Evolutionary conservation across 1,284 basidiomycete genomes (phyloP), one percentile per base, ranked within the genome.

Genomic region (Leccinum pachyderme): DNA sequence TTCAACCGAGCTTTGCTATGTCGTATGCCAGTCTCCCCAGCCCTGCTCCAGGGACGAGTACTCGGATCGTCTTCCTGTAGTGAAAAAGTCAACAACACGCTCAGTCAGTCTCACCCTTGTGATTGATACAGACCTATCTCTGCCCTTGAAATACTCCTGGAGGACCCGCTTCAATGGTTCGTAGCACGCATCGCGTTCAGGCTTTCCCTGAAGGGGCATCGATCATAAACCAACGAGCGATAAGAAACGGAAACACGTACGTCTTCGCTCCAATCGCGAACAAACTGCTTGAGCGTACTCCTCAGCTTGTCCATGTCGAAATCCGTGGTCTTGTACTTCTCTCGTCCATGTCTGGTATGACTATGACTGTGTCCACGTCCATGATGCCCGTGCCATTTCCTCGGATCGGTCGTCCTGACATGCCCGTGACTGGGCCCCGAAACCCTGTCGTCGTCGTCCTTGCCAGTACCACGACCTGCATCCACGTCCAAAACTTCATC

Each of bases 251-350:
- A 53, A 33, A 47, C 24, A 63, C 69, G n/a, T 52, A 89, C 89
- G 76, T 92, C 86, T 59, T 77, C 80, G 54, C 89, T 90, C 94
- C 94, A 97, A 65, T 96, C 94, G 12, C 93, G 81, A 8, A 94
- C 93, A 53, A 95, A 87, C 62, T 95, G 93, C 65, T 95, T 92
- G 39, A 97, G 72, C 0, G 93, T 95, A 65, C 91, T 93, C 55
- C 92, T 77, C 27, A 97, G 75, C 66, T 95, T 95, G 71, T 96
- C 89, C 83, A 89, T 87, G 63, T 91, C 87, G 60, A 81, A 80
- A 32, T 89, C 87, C 2, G 80, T 84, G 2, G 83, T 80, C 56
- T 75, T 79, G 60, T 81, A 80, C 49, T 52, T 62, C 4, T 35
- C 48, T 29, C 46, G 54, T 66, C 46, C 57, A 31, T 52, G 58